Evolutionary conservation across 2,329 filamentous ascomycete species (phyloP).

Genomic region (Aspergillus sp.): DNA sequence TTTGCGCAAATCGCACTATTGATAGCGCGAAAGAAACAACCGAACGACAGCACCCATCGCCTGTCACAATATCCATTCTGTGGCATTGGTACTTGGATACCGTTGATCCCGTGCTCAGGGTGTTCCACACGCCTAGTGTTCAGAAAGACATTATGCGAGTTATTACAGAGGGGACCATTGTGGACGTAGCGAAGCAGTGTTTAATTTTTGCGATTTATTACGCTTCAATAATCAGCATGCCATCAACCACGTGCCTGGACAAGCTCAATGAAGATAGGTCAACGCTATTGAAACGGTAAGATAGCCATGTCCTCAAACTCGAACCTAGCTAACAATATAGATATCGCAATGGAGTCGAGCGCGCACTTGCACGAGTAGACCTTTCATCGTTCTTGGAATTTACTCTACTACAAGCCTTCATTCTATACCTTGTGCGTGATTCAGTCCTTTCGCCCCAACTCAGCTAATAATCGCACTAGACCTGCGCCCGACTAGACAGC

Average conservation of each 20-base stretch:
- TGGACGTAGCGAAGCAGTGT: slow-evolving; percentile 9
- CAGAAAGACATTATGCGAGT: slow-evolving; percentile 51
- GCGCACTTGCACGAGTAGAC: slow-evolving; percentile 15
- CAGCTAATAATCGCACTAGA: slow-evolving; percentile 12
- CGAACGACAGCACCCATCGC: slow-evolving; percentile 5
- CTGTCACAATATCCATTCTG: slow-evolving; percentile 11
- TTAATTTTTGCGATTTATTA: slow-evolving; percentile 25
- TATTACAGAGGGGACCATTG: slow-evolving; percentile 16
- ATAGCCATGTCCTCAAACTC: background rate
- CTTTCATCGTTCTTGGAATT: slow-evolving; percentile 18
- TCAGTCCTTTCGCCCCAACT: accelerated
- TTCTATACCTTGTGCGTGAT: slow-evolving; percentile 24
- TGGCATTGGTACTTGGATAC: slow-evolving; percentile 27
- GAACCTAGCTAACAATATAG: slow-evolving; percentile 12
- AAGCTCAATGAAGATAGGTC: slow-evolving; percentile 18
- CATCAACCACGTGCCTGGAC: slow-evolving; percentile 14
- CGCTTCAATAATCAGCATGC: slow-evolving; percentile 17
- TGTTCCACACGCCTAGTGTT: slow-evolving; percentile 56
- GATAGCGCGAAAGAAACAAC: background rate
- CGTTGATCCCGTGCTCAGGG: slow-evolving; percentile 59
- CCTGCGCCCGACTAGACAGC: slow-evolving; percentile 17
- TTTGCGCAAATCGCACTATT: background rate
- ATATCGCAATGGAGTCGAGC: slow-evolving; percentile 22
- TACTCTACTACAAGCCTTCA: slow-evolving; percentile 23
- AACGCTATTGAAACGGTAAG: slow-evolving; percentile 16